These are phyloP conservation scores for Gremmenia infestans DNA, from an alignment of 2,329 filamentous ascomycete species.

Conservation along the genomic window DNA sequence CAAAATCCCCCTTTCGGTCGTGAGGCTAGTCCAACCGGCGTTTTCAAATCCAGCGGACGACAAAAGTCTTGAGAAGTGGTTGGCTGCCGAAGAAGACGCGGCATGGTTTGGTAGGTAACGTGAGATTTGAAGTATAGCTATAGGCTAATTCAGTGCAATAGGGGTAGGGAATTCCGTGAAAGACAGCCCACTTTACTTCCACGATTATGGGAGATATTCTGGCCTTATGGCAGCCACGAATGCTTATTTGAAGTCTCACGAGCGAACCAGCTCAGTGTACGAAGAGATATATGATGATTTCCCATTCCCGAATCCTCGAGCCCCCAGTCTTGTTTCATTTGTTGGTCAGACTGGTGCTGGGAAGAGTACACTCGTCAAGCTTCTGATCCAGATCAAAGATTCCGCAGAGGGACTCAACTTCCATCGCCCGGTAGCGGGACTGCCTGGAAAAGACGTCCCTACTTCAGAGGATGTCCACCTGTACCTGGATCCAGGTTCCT, in stretches of 20 bases:
- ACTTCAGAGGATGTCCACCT: slow-evolving; percentile 8
- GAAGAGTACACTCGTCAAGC: slow-evolving; percentile 5
- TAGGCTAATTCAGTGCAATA: neutral
- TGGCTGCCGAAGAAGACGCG: slow-evolving; percentile 30
- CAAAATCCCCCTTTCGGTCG: neutral
- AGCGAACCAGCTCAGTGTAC: slow-evolving; percentile 21
- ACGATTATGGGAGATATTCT: slow-evolving; percentile 41
- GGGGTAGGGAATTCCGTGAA: neutral
- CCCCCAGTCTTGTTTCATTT: neutral
- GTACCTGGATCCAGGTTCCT: slow-evolving; percentile 3
- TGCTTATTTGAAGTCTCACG: neutral
- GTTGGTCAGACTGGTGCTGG: slow-evolving; percentile 2
- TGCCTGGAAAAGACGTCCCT: neutral
- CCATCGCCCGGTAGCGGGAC: neutral
- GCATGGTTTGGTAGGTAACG: slow-evolving; percentile 34
- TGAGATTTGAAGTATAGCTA: slow-evolving; percentile 17
- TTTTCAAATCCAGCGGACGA: neutral
- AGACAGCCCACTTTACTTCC: slow-evolving; percentile 31
- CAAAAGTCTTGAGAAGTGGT: neutral
- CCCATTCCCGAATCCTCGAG: neutral
- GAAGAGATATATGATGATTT: slow-evolving; percentile 18
- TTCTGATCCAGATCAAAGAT: slow-evolving; percentile 1
- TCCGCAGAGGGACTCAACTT: neutral
- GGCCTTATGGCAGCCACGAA: slow-evolving; percentile 33
- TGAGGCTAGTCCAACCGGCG: neutral